Conservation (phyloP, 345 rosid genomes). For the Combretum micranthum region DNA sequence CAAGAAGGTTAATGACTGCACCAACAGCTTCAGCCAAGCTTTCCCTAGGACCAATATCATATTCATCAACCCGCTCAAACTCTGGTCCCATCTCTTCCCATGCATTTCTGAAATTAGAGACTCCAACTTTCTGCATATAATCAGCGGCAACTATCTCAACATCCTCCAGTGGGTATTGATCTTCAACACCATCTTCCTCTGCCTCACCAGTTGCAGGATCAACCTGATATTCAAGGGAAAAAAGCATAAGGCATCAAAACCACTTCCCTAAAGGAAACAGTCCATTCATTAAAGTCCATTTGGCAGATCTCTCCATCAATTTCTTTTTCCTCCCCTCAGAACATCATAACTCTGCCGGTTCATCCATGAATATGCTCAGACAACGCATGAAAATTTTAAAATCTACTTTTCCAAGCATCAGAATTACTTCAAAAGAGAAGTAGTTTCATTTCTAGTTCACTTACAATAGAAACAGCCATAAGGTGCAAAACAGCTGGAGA, state of each 20-base stretch:
- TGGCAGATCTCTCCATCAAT: too few relatives aligned
- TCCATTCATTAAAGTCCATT: background rate
- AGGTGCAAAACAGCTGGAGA: too few relatives aligned
- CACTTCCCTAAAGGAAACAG: background rate
- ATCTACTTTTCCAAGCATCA: too few relatives aligned
- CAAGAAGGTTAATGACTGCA: constrained; percentile 89
- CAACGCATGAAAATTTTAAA: too few relatives aligned
- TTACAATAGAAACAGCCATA: too few relatives aligned
- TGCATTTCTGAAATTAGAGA: constrained; percentile 92
- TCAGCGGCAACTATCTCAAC: constrained; percentile 92
- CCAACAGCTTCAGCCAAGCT: constrained; percentile 75
- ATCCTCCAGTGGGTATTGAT: constrained; percentile 96
- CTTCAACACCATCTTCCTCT: constrained; percentile 96
- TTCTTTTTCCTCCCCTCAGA: too few relatives aligned
- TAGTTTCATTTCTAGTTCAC: too few relatives aligned
- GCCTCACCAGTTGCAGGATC: constrained; percentile 84
- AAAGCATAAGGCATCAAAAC: background rate
- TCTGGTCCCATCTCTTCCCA: constrained; percentile 88
- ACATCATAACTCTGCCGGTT: too few relatives aligned
- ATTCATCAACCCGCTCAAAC: constrained; percentile 83
- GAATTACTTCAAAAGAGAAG: too few relatives aligned
- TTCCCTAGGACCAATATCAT: constrained; percentile 94
- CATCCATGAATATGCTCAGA: too few relatives aligned
- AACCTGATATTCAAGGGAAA: constrained; percentile 41
- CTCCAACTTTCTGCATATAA: constrained; percentile 78